Base-by-base conservation (phyloP, 768 basidiomycete genomes). In the Russula emetica region DNA sequence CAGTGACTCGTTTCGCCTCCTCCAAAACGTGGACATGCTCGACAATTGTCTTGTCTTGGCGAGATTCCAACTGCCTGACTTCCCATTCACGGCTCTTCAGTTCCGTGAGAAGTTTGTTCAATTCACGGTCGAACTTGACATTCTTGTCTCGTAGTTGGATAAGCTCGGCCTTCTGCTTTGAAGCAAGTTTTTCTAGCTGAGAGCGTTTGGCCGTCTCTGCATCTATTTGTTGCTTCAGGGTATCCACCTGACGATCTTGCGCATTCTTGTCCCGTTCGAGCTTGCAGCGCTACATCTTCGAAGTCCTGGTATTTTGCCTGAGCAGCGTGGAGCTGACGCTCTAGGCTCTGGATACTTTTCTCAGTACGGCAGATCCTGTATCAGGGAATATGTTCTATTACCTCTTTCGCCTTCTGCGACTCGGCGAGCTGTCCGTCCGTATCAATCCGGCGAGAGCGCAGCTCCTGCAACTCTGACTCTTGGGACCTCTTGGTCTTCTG, bases 11-110 rank as follows among this genome's bases (percentile, higher is more conserved):
- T 74, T 98, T 98, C 18, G 96, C 96, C 72, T 95, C 92, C 73
- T 98, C 94, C 13, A 96, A 81, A 32, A 98, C 96, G 72, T 98
- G 88, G 28, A 97, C 92, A 71, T 98, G 96, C 74, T 98, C 95
- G 50, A 98, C 94, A 63, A 97, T 95, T n/a, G 92, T 97, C 78
- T 95, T 98, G 78, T 98, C 93, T 71, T 97, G 90, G 71, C 83
- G 85, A 3, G 90, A 88, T 58, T 90, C 86, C 10, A 98, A 76
- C 67, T 95, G 89, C 67, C 86, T 90, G 67, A 92, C 83, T 61
- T 95, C 91, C 83, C 87, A 88, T 69, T 97, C 92, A 54, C 88
- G 85, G 49, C 79, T 80, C 72, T 91, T 88, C 54, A 96, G 77
- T 63, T 95, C 92, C 9, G 82, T 80, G n/a, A 90, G 78, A 11